Percentiles rank a stretch among this genome's conserved stretches.
These are phyloP conservation scores for Solanum paucissectum DNA, from an alignment of 257 asterid species.

Conservation along the genomic window DNA sequence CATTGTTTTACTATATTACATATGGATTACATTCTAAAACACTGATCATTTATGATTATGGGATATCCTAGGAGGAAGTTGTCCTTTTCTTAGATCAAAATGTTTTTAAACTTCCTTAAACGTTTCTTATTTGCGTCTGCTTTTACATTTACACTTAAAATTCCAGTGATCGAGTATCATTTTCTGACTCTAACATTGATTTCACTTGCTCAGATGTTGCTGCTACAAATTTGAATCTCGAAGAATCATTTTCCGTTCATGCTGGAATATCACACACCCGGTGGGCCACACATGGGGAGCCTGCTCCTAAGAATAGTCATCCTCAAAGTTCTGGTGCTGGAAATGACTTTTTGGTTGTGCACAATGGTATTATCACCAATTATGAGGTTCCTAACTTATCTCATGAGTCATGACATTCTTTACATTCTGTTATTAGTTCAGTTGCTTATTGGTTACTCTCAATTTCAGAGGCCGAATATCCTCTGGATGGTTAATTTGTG, in stretches of 20 bases:
- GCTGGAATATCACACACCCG: conserved; percentile 99
- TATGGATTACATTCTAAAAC: background rate
- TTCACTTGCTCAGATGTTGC: conserved; percentile 57
- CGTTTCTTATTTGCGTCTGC: background rate
- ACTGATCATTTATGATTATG: background rate
- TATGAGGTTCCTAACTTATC: conserved; percentile 48
- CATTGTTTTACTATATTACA: background rate
- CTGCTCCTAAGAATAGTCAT: conserved; percentile 94
- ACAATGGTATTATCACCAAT: conserved; percentile 91
- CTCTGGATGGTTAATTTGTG: background rate
- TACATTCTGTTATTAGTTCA: background rate
- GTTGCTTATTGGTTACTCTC: background rate
- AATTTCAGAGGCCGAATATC: background rate
- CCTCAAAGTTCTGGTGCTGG: conserved; percentile 81
- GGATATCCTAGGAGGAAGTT: background rate
- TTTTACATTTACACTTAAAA: background rate
- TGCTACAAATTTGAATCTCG: conserved; percentile 63
- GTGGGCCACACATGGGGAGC: conserved; percentile 99
- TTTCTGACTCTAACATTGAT: background rate
- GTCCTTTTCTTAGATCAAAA: background rate
- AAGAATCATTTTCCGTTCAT: conserved; percentile 71
- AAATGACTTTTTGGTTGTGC: conserved; percentile 87
- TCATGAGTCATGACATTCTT: background rate
- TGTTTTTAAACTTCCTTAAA: background rate
- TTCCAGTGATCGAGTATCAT: background rate